Evolutionary conservation across 345 rosid species (phyloP), one percentile per base, ranked within the genome.

Genomic region (Hevea brasiliensis): DNA sequence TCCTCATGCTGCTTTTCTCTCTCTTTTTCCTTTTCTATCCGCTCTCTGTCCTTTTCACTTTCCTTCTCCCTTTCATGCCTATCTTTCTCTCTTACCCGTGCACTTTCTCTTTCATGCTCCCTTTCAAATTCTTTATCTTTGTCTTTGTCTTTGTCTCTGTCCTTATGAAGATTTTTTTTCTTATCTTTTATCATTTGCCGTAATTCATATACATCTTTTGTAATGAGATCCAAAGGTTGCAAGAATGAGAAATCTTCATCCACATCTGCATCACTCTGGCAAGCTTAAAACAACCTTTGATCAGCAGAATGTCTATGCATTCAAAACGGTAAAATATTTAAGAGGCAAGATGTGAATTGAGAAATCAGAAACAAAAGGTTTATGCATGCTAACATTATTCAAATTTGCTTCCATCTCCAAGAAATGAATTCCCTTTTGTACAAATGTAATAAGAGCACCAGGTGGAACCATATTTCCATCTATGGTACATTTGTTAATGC

Each of bases 341-440:
- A 61, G 44, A 53, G 41, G 70, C 40, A 67, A 67, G 0, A 41
- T n/a, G 18, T 58, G 20, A 74, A 56, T 48, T 15, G 7, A 48
- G 27, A 21, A 78, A 77, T 12, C 27, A 45, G 61, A 68, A 63
- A 47, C 35, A 27, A 72, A 59, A 44, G 82, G 24, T 61, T 72
- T 35, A 80, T 47, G 76, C 64, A 81, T 80, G 61, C 92, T 82
- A 79, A 90, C 98, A 83, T 88, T 87, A 84, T 77, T 87, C 87
- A 91, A 73, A 77, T 95, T 92, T 56, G 98, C 98, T 79, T 95
- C 99, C 99, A 92, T 91, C 90, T 92, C 99, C 92, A 95, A 70
- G 78, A 89, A 95, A 70, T 95, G 99, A 53, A 92, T 93, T 65
- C 99, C 99, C 78, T 89, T 95, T 45, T 91, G 99, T 68, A 95